Percentiles rank a stretch among this genome's conserved stretches.
These are phyloP conservation scores for Aspergillus ostianus DNA, from an alignment of 495 filamentous ascomycete genomes.

Conservation along the genomic window DNA sequence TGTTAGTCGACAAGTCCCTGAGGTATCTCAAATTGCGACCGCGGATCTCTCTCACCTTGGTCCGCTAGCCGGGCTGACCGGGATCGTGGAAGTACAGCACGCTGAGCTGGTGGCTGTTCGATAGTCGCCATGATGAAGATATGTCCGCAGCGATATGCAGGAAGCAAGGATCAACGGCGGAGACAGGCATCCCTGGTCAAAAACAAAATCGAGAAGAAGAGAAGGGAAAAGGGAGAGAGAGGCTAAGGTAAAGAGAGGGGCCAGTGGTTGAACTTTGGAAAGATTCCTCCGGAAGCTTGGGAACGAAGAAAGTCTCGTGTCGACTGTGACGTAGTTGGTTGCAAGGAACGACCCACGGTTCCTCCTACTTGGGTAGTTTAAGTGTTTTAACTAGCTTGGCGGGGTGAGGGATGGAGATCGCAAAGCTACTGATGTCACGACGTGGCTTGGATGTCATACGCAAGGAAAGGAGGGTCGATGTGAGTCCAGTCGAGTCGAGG, in stretches of 20 bases:
- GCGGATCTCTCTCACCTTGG: constrained; percentile 35
- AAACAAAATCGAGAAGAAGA: constrained; percentile 11
- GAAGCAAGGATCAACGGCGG: constrained; percentile 7
- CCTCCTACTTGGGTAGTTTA: constrained; percentile 5
- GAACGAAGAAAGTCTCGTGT: constrained; percentile 10
- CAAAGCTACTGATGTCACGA: constrained; percentile 24
- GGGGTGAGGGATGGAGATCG: neutral
- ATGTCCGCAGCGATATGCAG: constrained; percentile 9
- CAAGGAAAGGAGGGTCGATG: neutral
- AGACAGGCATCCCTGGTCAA: constrained; percentile 18
- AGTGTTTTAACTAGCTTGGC: constrained; percentile 5
- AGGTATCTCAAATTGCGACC: neutral
- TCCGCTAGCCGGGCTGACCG: constrained; percentile 38
- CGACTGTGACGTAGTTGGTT: constrained; percentile 28
- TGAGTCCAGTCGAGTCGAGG: neutral
- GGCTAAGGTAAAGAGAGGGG: constrained; percentile 4
- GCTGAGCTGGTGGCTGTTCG: constrained; percentile 20
- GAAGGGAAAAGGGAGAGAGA: constrained; percentile 8
- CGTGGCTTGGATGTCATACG: neutral
- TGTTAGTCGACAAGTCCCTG: neutral
- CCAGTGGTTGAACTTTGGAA: constrained; percentile 11
- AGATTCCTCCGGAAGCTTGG: constrained; percentile 34
- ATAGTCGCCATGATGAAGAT: constrained; percentile 34
- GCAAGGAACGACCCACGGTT: constrained; percentile 20
- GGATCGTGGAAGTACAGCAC: constrained; percentile 18